Evolutionary conservation across 2,329 filamentous ascomycete genomes (phyloP).

Genomic region (Fusarium solani-melongenae): DNA sequence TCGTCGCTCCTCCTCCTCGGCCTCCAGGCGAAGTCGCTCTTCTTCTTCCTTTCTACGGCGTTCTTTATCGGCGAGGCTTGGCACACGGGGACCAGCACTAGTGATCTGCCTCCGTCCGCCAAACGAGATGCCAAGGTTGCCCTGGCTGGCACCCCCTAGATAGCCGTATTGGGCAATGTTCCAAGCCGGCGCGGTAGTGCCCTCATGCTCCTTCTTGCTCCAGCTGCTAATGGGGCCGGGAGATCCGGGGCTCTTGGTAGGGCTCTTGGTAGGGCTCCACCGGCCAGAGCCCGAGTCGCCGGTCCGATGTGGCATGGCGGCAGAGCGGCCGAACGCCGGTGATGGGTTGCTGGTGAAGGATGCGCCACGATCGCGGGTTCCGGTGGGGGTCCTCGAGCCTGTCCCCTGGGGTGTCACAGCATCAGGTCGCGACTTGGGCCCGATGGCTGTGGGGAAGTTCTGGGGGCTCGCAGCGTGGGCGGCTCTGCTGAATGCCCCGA

Average conservation of each 20-base stretch:
- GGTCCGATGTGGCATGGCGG: constrained; percentile 61
- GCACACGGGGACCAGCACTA: constrained; percentile 80
- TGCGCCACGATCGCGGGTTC: constrained; percentile 57
- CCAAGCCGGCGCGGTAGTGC: constrained; percentile 88
- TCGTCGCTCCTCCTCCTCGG: constrained; percentile 63
- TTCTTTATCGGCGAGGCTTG: constrained; percentile 87
- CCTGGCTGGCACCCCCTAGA: constrained; percentile 96
- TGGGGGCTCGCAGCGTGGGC: constrained; percentile 80
- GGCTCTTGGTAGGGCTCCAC: constrained; percentile 72
- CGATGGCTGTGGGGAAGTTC: constrained; percentile 80
- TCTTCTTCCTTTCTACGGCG: constrained; percentile 70
- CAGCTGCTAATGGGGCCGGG: constrained; percentile 80
- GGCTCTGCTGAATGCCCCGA: constrained; percentile 89
- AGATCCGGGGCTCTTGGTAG: constrained; percentile 55
- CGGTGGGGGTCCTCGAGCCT: constrained; percentile 63
- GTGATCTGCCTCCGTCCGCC: constrained; percentile 94
- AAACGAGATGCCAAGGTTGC: constrained; percentile 93
- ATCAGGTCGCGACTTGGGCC: constrained; percentile 71
- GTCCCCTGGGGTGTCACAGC: constrained; percentile 75
- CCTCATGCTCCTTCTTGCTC: constrained; percentile 87
- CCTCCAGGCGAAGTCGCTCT: constrained; percentile 66
- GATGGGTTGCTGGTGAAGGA: constrained; percentile 71
- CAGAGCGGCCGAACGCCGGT: constrained; percentile 56
- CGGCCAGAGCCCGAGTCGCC: constrained; percentile 66
- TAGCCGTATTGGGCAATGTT: constrained; percentile 99